Evolutionary conservation across 169 alveolate species (phyloP).

Genomic region (Eimeria nieschulzi): DNA sequence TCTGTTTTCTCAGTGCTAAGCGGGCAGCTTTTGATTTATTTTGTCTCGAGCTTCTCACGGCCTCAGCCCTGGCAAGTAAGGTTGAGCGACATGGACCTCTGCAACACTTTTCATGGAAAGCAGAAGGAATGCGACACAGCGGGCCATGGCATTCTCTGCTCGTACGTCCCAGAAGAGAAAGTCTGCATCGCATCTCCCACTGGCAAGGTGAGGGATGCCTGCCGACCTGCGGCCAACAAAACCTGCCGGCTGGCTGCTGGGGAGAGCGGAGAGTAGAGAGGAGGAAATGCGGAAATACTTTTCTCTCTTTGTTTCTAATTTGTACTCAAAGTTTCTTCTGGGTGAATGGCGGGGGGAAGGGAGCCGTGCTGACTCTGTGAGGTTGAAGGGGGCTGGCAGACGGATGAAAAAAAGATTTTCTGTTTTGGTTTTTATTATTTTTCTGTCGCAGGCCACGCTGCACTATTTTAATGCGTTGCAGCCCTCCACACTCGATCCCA

Average conservation of each 20-base stretch:
- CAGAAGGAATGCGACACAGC: conserved; percentile 55
- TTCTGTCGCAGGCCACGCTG: conserved; percentile 51
- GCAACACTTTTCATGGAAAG: conserved; percentile 45
- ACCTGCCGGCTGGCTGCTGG: no score
- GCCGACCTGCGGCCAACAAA: no score
- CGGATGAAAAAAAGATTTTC: background rate
- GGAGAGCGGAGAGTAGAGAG: no score
- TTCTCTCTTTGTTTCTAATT: no score
- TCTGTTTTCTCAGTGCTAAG: conserved; percentile 41
- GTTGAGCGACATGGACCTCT: conserved; percentile 54
- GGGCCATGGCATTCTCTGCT: conserved; percentile 70
- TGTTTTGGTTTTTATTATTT: background rate
- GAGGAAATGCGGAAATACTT: no score
- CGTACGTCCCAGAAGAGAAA: conserved; percentile 38
- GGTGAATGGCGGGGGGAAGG: no score
- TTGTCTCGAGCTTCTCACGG: conserved; percentile 41
- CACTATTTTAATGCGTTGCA: conserved; percentile 59
- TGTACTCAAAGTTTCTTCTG: no score
- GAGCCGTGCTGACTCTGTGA: no score
- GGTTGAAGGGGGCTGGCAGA: no score
- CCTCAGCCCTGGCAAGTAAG: conserved; percentile 74
- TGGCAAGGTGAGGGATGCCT: conserved; percentile 58
- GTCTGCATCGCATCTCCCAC: conserved; percentile 73
- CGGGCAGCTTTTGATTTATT: conserved; percentile 65
- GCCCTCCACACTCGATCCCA: conserved; percentile 40